These are phyloP conservation scores for Tetracentron sinense DNA, from an alignment of 164 flowering plant species.

Conservation along the genomic window DNA sequence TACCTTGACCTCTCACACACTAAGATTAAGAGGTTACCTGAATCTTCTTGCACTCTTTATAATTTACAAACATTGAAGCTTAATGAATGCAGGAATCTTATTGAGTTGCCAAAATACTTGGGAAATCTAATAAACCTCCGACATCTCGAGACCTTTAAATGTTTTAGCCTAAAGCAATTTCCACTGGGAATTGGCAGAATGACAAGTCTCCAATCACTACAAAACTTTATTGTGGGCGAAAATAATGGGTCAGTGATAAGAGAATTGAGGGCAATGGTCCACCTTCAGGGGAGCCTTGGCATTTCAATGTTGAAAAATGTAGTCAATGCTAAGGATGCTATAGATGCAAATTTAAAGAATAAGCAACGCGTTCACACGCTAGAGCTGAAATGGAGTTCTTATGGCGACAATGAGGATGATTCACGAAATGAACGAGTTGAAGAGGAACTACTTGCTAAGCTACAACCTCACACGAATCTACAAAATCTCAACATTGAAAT, in stretches of 20 bases:
- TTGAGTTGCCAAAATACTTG: conserved; percentile 15
- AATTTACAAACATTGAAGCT: conserved; percentile 32
- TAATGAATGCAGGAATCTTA: conserved; percentile 15
- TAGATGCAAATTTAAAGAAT: conserved; percentile 4
- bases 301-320: conserved; percentile 24
- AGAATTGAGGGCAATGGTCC: conserved; percentile 15
- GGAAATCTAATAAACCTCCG: conserved; percentile 18
- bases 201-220: conserved; percentile 17
- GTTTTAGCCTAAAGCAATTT: not conserved
- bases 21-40: conserved; percentile 21
- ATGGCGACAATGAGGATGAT: not conserved
- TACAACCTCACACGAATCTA: not conserved
- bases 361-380: conserved; percentile 17
- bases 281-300: conserved; percentile 13
- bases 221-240: conserved; percentile 10
- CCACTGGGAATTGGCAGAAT: conserved; percentile 19
- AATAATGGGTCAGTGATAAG: conserved; percentile 11
- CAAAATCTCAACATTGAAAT: not conserved
- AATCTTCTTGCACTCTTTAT: conserved; percentile 16
- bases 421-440: not conserved
- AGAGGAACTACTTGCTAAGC: not conserved
- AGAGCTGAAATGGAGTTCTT: conserved; percentile 17
- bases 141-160: conserved; percentile 15
- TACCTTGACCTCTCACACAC: conserved; percentile 27
- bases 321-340: not conserved